Base-by-base conservation (phyloP, 1,139 yeast genomes). In the Meyerozyma guilliermondii region DNA sequence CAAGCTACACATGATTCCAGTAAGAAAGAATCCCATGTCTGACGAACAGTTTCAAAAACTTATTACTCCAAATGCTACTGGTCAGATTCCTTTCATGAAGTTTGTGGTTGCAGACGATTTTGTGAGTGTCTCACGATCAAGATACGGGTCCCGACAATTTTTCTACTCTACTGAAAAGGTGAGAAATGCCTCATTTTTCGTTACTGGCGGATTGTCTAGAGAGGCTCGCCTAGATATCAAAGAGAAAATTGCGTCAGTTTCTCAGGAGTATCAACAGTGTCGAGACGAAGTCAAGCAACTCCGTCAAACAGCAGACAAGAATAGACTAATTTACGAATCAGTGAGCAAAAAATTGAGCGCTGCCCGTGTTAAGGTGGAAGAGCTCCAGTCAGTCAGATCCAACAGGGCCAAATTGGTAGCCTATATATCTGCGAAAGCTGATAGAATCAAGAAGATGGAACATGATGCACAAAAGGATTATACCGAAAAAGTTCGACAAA, bases 1-100 rank as follows among this genome's bases (percentile, higher is more conserved):
- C 11, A 70, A 68, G 37, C 62, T 89, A 22, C 79, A 86, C 48
- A 62, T 66, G 39, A 78, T 87, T 30, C 96, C 97, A 0, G 81
- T 83, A 6, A 58, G 85, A 0, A 62, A 65, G 13, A 58, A 58
- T 11, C 73, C 72, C 3, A 56, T 82, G 36, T 52, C 68, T 7
- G 63, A 64, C 7, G 50, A 55, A 1, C 78, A 75, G 48, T 60
- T 78, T 18, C 65, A 69, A n/a, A 48, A 43, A 39, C 60, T 72
- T 44, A 63, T 66, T 35, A 56, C 44, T 13, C 68, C 70, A n/a
- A 58, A 55, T 47, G 45, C 50, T 31, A 53, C 59, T 27, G 65
- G 63, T 1, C 62, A 62, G 17, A 58, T 77, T 2, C 62, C 72
- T 1, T 76, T 86, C 50, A 64, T 63, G 46, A 80, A 76, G 54